Base-by-base conservation (phyloP, 2,329 filamentous ascomycete genomes). In the Aureobasidium namibiae region DNA sequence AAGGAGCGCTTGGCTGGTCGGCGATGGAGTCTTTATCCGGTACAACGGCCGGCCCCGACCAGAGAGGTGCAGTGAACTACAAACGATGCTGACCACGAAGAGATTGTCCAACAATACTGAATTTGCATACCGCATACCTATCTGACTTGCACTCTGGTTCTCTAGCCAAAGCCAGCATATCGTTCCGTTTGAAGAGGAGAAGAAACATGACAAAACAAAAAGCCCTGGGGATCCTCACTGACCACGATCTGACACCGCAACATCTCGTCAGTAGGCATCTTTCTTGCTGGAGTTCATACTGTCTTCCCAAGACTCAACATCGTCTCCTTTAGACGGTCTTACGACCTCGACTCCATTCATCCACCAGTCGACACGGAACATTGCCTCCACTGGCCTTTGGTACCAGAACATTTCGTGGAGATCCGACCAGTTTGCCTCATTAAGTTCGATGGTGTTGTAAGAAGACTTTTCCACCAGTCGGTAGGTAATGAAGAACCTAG, bases 1-100 rank as follows among this genome's bases (percentile, higher is more conserved):
- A 54, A 41, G 29, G 24, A 53, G 41, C 49, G 49, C 49, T 53
- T 53, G 50, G 50, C 38, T 38, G 24, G 21, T 31, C 26, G 50
- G 50, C 50, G 50, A 54, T 31, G 48, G 34, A 39, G 36, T 23
- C 16, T 41, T 34, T 52, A 29, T 39, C 49, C 13, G 34, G 23
- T n/a, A 16, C 38, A 54, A 54, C 50, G 50, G 50, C 50, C 50
- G 50, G 50, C 10, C 23, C 50, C 38, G 50, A 52, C 50, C 23
- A 41, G n/a, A 41, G 38, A 23, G 31, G 14, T 23, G 24, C 26
- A n/a, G n/a, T 18, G 34, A 21, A 9, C 23, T 24, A 13, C 2
- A n/a, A 26, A 18, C 38, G 21, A 24, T 5, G 34, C 29, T 10
- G 18, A 26, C 29, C 16, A 13, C 21, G 5, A 10, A 49, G n/a